Conservation (phyloP, 345 rosid genomes). For the Physaria fendleri region DNA sequence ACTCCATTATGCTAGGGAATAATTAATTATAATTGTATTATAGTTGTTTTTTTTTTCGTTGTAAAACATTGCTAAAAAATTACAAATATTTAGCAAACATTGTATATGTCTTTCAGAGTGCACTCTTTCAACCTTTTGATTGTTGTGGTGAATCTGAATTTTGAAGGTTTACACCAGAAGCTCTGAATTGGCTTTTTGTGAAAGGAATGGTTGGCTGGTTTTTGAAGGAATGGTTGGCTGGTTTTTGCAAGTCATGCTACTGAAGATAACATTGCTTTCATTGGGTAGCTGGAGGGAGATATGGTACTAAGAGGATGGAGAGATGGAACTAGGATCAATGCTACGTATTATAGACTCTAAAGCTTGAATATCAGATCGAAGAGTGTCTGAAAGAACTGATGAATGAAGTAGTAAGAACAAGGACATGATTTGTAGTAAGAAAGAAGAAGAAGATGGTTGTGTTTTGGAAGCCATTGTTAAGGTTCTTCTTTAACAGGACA, state of each 20-base stretch:
- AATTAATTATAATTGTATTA: not conserved
- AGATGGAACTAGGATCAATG: constrained; percentile 44
- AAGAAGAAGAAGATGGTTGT: constrained; percentile 17
- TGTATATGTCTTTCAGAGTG: not conserved
- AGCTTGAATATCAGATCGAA: constrained; percentile 35
- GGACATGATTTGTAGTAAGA: not conserved
- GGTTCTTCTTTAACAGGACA: constrained; percentile 12
- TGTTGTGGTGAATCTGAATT: too few species aligned
- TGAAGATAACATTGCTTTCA: constrained; percentile 40
- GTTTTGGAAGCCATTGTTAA: constrained; percentile 29
- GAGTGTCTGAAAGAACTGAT: constrained; percentile 29
- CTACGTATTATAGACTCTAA: constrained; percentile 33
- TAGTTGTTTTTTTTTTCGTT: too few species aligned
- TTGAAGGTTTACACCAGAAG: constrained; percentile 43
- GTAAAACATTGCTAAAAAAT: too few species aligned
- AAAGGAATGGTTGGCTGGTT: constrained; percentile 80
- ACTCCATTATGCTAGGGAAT: not conserved
- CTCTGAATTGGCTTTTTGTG: constrained; percentile 49
- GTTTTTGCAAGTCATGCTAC: constrained; percentile 45
- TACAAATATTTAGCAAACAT: too few species aligned
- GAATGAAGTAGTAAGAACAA: constrained; percentile 25
- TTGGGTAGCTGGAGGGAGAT: constrained; percentile 48
- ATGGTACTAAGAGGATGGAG: constrained; percentile 37
- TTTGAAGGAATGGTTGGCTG: constrained; percentile 49
- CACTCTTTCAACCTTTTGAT: not conserved